A percentile compares a stretch with the other conserved stretches of the same genome.
Evolutionary conservation across 331 rosid genomes (phyloP).

Genomic region (Prunus yedoensis): DNA sequence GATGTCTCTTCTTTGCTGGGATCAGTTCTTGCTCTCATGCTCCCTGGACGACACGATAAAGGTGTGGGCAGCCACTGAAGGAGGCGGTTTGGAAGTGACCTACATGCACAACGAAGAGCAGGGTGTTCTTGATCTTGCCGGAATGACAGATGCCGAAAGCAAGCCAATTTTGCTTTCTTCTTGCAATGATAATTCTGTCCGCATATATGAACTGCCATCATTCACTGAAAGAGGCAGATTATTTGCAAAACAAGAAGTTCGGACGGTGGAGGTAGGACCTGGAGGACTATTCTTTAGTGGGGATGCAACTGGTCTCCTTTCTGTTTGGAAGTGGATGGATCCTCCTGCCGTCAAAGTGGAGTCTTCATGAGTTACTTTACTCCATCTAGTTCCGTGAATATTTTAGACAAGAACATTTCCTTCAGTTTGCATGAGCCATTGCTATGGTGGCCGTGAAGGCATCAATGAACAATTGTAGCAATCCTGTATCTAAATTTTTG

Average conservation of each 20-base stretch:
- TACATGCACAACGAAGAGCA: constrained; percentile 30
- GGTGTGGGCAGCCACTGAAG: constrained; percentile 23
- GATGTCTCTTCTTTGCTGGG: constrained; percentile 48
- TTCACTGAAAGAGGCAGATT: constrained; percentile 42
- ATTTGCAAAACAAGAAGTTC: constrained; percentile 30
- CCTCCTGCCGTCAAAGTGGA: constrained; percentile 3
- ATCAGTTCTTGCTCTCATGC: constrained; percentile 34
- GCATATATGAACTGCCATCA: constrained; percentile 38
- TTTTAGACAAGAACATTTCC: not conserved
- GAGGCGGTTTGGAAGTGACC: constrained; percentile 19
- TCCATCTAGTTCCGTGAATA: not conserved
- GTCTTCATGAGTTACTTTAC: not conserved
- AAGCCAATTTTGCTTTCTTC: constrained; percentile 38
- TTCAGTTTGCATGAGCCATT: not conserved
- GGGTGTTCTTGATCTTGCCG: constrained; percentile 31
- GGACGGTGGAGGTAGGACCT: constrained; percentile 20
- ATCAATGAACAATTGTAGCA: too few species aligned
- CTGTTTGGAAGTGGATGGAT: constrained; percentile 41
- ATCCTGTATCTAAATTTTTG: not conserved
- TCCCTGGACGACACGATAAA: constrained; percentile 41
- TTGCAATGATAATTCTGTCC: constrained; percentile 30
- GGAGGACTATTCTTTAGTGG: constrained; percentile 45
- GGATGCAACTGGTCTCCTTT: too few species aligned
- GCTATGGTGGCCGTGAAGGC: not conserved
- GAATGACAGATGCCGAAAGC: constrained; percentile 22